Percentiles rank a stretch among this genome's conserved stretches.
phyloP scores from a whole-genome alignment of 805 yeast genomes.

The Saturnispora quitensis region DNA sequence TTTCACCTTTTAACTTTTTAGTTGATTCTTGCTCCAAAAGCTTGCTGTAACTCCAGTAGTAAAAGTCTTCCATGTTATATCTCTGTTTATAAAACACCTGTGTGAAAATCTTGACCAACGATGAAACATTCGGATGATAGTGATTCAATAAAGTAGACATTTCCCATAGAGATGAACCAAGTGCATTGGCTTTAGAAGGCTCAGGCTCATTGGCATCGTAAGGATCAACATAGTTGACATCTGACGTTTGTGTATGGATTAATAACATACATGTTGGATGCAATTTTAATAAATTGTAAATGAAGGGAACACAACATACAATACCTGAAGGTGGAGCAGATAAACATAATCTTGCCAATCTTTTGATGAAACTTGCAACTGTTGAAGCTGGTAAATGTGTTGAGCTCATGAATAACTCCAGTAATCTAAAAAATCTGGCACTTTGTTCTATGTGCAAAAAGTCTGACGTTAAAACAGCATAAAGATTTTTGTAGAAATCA shows the following conservation, averaged over 20 bases:
- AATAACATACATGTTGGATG: constrained; percentile 93
- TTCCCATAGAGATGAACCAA: constrained; percentile 90
- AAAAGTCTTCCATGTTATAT: constrained; percentile 87
- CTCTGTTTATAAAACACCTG: constrained; percentile 85
- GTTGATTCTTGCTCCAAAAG: constrained; percentile 53
- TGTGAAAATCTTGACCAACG: constrained; percentile 76
- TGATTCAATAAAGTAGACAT: constrained; percentile 64
- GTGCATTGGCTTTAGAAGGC: constrained; percentile 72
- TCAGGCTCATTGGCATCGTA: constrained; percentile 54
- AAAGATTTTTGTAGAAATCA: constrained; percentile 73
- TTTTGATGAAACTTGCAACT: constrained; percentile 84
- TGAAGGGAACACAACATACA: constrained; percentile 80
- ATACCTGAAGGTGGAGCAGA: constrained; percentile 83
- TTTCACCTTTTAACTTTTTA: constrained; percentile 59
- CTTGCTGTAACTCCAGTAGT: constrained; percentile 79
- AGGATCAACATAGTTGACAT: constrained; percentile 45
- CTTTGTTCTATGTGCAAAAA: constrained; percentile 71
- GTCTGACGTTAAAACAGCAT: constrained; percentile 67
- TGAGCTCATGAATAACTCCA: constrained; percentile 78
- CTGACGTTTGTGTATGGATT: constrained; percentile 48
- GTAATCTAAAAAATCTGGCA: constrained; percentile 77
- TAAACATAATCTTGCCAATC: constrained; percentile 63
- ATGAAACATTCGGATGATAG: constrained; percentile 92
- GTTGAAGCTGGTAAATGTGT: constrained; percentile 78
- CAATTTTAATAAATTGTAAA: constrained; percentile 78